A percentile compares a stretch with the other conserved stretches of the same genome.
phyloP scores from a whole-genome alignment of 139 green algal genomes.

The Chlorella ohadii region DNA sequence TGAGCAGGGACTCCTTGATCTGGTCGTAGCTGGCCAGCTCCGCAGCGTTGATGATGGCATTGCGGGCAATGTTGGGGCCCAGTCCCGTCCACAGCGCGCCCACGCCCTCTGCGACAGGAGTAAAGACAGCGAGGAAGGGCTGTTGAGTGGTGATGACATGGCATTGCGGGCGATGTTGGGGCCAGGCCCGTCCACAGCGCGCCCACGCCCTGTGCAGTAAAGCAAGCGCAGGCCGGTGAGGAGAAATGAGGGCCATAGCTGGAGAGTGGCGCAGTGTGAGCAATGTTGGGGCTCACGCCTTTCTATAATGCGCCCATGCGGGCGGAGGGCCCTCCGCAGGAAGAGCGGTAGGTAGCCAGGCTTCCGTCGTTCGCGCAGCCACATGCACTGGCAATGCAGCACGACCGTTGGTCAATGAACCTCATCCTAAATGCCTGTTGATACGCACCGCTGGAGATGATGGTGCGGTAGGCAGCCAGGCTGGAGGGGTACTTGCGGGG shows the following conservation, averaged over 20 bases:
- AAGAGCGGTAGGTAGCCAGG: too few relatives aligned
- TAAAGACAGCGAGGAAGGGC: too few relatives aligned
- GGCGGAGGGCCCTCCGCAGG: too few relatives aligned
- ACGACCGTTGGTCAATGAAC: too few relatives aligned
- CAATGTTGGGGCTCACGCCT: too few relatives aligned
- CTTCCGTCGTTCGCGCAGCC: too few relatives aligned
- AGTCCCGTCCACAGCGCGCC: conserved; percentile 93
- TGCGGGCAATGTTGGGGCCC: conserved; percentile 95
- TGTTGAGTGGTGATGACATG: conserved; percentile 98
- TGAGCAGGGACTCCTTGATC: conserved; percentile 82
- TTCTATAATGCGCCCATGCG: too few relatives aligned
- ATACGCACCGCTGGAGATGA: conserved; percentile 58
- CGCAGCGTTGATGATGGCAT: conserved; percentile 98
- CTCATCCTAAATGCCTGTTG: too few relatives aligned
- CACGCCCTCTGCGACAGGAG: conserved; percentile 90
- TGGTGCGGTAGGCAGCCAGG: conserved; percentile 92
- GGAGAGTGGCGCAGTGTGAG: too few relatives aligned
- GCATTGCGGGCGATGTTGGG: conserved; percentile 97
- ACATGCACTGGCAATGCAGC: too few relatives aligned
- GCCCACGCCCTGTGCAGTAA: conserved; percentile 84
- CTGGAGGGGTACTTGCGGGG: conserved; percentile 88
- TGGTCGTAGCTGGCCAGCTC: conserved; percentile 98
- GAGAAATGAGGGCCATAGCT: too few relatives aligned
- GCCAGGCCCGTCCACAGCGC: conserved; percentile 94
- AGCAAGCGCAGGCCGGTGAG: too few relatives aligned